Base-by-base conservation (phyloP, 2,329 filamentous ascomycete genomes). In the Penicillium sp. region DNA sequence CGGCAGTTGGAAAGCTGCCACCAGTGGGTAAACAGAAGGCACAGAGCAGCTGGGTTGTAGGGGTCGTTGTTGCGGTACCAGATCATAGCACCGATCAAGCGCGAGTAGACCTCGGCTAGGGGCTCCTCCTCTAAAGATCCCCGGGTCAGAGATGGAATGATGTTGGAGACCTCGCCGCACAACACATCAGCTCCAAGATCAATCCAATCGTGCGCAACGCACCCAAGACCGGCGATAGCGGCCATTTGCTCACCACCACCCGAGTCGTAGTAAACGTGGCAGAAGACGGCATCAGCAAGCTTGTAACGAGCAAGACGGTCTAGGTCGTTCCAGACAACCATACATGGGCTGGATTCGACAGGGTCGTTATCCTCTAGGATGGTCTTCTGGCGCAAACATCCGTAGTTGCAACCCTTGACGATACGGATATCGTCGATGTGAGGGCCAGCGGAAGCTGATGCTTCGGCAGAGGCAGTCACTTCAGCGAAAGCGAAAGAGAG, bases 1-100 rank as follows among this genome's bases (percentile, higher is more conserved):
- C 55, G 49, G 45, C 58, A 60, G 55, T 60, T 60, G 27, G 58
- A 37, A n/a, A 60, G 58, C 29, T 60, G 55, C 55, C 58, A 60
- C 55, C 55, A 60, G 55, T 60, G 58, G 6, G 58, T 60, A 31
- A 49, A 50, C 8, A 60, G 55, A 24, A 60, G 44, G 26, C 55
- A 58, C 6, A 60, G 52, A 14, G 58, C 52, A n/a, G 58, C 58
- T 2, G 58, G 58, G 49, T 60, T 60, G 46, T 60, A 60, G 8
- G 58, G 55, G 37, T 60, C 58, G 21, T 60, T 60, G 39, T 60
- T 57, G 11, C 58, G 55, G 46, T 58, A 60, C 58, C 58, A 60
- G 44, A 60, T 53, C 52, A 60, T 55, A 27, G 52, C 22, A 51
- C 58, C 58, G 33, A 53, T 49, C 26, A 60, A 44, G 16, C 55